phyloP scores from a whole-genome alignment of 1,139 yeast species.

The Schwanniomyces etchellsii region DNA sequence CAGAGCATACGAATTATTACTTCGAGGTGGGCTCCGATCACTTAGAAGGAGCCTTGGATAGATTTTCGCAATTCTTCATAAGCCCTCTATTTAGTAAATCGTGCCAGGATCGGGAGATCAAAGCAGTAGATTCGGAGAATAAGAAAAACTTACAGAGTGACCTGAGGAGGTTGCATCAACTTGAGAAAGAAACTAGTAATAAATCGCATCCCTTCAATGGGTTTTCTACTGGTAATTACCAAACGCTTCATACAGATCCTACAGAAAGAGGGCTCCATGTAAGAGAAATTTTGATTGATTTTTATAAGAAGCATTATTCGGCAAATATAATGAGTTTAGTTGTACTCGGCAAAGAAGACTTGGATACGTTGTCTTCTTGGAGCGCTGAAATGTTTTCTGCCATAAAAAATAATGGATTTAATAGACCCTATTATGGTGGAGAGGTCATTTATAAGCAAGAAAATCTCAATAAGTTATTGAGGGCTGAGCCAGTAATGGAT shows the following conservation, averaged over 20 bases:
- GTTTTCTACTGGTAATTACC: constrained; percentile 68
- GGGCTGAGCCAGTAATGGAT: constrained; percentile 81
- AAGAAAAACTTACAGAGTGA: constrained; percentile 91
- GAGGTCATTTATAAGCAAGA: constrained; percentile 29
- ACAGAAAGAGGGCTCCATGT: constrained; percentile 45
- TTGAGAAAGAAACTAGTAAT: constrained; percentile 71
- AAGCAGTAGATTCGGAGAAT: constrained; percentile 94
- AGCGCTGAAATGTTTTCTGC: constrained; percentile 60
- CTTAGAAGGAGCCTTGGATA: constrained; percentile 81
- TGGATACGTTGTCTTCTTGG: constrained; percentile 70
- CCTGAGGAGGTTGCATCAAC: constrained; percentile 80
- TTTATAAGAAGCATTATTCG: constrained; percentile 59
- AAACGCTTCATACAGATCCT: constrained; percentile 58
- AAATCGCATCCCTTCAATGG: constrained; percentile 68
- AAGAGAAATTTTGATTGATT: constrained; percentile 59
- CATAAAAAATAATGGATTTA: constrained; percentile 51
- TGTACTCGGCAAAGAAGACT: constrained; percentile 72
- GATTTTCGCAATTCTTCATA: constrained; percentile 90
- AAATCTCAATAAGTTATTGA: constrained; percentile 50
- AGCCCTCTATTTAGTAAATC: constrained; percentile 73
- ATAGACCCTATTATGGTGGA: constrained; percentile 42
- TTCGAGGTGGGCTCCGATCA: constrained; percentile 77
- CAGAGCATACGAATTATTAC: constrained; percentile 86
- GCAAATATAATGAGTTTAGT: constrained; percentile 84
- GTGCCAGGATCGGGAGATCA: constrained; percentile 87